phyloP scores from a whole-genome alignment of 2,329 filamentous ascomycete genomes.

The Cytospora piceae region DNA sequence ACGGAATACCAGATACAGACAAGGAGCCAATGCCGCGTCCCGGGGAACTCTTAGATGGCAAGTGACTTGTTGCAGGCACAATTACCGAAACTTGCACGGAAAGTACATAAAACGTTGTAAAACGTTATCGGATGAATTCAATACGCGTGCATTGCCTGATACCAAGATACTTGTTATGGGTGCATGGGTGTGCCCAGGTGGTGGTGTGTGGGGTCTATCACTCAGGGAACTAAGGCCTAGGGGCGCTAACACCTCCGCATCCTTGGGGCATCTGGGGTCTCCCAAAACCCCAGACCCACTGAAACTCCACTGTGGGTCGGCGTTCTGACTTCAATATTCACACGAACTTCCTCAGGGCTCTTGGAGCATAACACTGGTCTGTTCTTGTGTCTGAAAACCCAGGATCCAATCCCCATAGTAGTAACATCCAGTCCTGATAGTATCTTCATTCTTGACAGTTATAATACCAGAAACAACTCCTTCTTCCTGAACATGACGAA shows the following conservation, averaged over 20 bases:
- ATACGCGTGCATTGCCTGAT: neutral
- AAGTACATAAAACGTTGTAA: neutral
- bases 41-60: neutral
- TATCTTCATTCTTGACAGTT: no score
- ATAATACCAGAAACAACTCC: no score
- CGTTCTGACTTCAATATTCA: neutral
- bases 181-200: no score
- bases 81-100: neutral
- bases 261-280: neutral
- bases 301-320: neutral
- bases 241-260: neutral
- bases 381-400: neutral
- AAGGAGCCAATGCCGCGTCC: slow-evolving; percentile 18
- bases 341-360: no score
- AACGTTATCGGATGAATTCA: neutral
- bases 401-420: no score
- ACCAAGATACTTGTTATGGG: no score
- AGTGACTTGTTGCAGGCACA: neutral
- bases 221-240: neutral
- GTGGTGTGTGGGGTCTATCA: no score
- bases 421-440: no score
- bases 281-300: neutral
- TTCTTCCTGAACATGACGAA: no score
- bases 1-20: slow-evolving; percentile 4
- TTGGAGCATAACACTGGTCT: neutral